Evolutionary conservation across 2,329 filamentous ascomycete genomes (phyloP).

Genomic region (Purpureocillium takamizusanense): DNA sequence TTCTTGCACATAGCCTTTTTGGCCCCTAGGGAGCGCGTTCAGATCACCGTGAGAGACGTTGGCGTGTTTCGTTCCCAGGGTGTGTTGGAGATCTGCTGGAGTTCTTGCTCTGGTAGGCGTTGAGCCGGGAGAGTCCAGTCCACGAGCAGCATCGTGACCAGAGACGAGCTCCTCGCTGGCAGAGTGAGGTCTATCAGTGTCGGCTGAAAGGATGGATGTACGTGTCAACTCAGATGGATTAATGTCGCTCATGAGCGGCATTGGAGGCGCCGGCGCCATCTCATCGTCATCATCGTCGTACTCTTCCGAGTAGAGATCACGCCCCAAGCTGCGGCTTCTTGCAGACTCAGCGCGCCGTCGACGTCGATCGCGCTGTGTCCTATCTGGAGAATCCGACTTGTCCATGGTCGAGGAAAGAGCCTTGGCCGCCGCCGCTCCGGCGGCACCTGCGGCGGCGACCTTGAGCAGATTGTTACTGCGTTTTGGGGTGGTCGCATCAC

Average conservation of each 20-base stretch:
- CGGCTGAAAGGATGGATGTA: slow-evolving; percentile 76
- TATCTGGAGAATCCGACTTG: slow-evolving; percentile 37
- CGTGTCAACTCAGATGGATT: slow-evolving; percentile 81
- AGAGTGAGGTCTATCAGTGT: slow-evolving; percentile 64
- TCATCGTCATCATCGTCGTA: slow-evolving; percentile 44
- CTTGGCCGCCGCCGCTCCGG: slow-evolving; percentile 25
- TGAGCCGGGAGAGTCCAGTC: slow-evolving; percentile 49
- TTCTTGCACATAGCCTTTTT: slow-evolving; percentile 33
- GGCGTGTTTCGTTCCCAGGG: slow-evolving; percentile 59
- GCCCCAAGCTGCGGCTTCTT: slow-evolving; percentile 32
- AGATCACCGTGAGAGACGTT: slow-evolving; percentile 53
- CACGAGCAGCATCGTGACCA: slow-evolving; percentile 54
- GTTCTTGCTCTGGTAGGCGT: slow-evolving; percentile 53
- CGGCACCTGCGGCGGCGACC: slow-evolving; percentile 35
- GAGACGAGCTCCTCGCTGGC: slow-evolving; percentile 54
- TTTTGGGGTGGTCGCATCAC: slow-evolving; percentile 35
- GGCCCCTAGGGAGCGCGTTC: slow-evolving; percentile 40
- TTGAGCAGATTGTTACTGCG: slow-evolving; percentile 35
- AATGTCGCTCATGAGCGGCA: slow-evolving; percentile 83
- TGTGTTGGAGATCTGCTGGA: slow-evolving; percentile 45
- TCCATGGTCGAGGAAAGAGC: slow-evolving; percentile 24
- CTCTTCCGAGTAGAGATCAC: slow-evolving; percentile 38
- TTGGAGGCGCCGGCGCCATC: slow-evolving; percentile 54
- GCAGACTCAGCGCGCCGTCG: slow-evolving; percentile 42
- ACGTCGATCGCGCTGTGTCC: slow-evolving; percentile 40